Evolutionary conservation across 306 rosid species (phyloP), one percentile per base, ranked within the genome.

Genomic region (Luffa aegyptiaca): DNA sequence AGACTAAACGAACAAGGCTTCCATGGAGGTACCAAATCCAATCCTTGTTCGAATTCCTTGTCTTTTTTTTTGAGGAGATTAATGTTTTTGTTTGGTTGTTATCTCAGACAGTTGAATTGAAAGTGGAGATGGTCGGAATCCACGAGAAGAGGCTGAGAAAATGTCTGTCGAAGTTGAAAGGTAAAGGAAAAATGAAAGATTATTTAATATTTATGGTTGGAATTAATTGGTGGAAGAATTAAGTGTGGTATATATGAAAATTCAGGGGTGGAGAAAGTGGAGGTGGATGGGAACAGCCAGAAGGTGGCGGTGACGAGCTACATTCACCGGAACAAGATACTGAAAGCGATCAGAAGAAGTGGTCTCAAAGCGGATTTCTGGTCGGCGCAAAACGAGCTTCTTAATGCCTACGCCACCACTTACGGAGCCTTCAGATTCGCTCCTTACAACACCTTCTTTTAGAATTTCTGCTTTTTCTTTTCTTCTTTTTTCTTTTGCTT

Each of bases 291-390:
- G 5, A 84, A 84, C 45, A 89, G 90, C 36, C 92, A 90, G 83
- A 93, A 93, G 77, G 97, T 94, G 64, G 87, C 86, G 20, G 91
- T 93, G 14, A 88, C 89, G 8, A 96, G 97, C 75, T 88, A 89
- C 77, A 85, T 89, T 76, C 93, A 93, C 82, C 85, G 87, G 86
- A 92, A 92, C 93, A 94, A 92, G 57, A 82, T 94, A 70, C 86
- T 94, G n/a, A 94, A 94, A 83, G 97, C 98, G 65, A 71, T 90
- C 45, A 92, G 94, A 16, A 90, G 96, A 84, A 89, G 90, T 5
- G 98, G 98, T n/a, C 81, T 94, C 42, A 92, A 86, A 80, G 98
- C 97, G 74, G 94, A 94, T n/a, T 94, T 94, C 81, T 94, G 98
- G 98, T 92, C 97, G 48, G 73, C 93, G 31, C 96, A 90, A 49